Percentiles rank a stretch among this genome's conserved stretches.
phyloP scores from a whole-genome alignment of 352 stramenopile species.

The Phytophthora capsici region DNA sequence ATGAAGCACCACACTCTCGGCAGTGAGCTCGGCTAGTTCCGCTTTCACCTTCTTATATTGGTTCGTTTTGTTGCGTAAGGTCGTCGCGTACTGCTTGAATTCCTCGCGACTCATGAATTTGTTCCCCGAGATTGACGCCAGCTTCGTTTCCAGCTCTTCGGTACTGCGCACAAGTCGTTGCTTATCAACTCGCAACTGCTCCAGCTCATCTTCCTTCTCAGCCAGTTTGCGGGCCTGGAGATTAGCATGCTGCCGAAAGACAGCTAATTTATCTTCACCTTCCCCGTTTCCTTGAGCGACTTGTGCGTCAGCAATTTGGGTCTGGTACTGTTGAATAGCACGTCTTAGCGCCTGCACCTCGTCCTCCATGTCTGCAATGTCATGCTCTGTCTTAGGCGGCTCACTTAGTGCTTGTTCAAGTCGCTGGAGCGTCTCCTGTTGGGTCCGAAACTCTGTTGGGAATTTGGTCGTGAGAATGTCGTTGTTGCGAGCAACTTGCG shows the following conservation, averaged over 20 bases:
- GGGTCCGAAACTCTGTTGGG: conserved; percentile 71
- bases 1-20: conserved; percentile 91
- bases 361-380: conserved; percentile 90
- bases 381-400: conserved; percentile 82
- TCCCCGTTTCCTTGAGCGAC: conserved; percentile 42
- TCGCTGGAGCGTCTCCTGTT: conserved; percentile 80
- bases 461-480: conserved; percentile 77
- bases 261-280: conserved; percentile 91
- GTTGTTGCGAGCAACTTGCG: conserved; percentile 80
- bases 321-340: conserved; percentile 68
- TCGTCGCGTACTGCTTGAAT: conserved; percentile 90
- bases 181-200: conserved; percentile 69
- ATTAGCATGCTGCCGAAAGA: conserved; percentile 91
- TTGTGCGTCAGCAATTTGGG: conserved; percentile 80
- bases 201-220: conserved; percentile 91
- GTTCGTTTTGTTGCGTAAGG: conserved; percentile 92
- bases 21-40: conserved; percentile 85
- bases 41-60: conserved; percentile 92
- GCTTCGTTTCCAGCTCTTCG: conserved; percentile 73
- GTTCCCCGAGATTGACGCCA: conserved; percentile 49
- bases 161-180: conserved; percentile 66
- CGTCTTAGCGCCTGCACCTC: conserved; percentile 69
- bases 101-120: conserved; percentile 91
- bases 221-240: conserved; percentile 89
- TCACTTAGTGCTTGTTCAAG: conserved; percentile 78